Evolutionary conservation across 202 grass and related monocot species (phyloP).

Genomic region (Panicum virgatum): DNA sequence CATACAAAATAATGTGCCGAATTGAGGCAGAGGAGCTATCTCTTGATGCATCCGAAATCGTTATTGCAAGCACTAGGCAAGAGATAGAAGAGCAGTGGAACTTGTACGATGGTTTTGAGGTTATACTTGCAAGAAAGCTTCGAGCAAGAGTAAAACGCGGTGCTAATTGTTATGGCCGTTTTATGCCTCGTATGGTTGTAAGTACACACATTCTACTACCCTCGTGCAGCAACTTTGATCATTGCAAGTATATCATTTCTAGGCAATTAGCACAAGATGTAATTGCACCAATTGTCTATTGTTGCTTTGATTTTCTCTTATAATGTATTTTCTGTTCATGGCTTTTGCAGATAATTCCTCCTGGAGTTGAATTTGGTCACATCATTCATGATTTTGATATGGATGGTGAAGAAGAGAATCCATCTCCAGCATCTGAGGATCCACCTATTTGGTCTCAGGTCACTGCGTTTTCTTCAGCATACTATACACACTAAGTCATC

Average conservation of each 20-base stretch:
- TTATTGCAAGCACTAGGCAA: conserved; percentile 89
- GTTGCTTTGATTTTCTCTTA: conserved; percentile 27
- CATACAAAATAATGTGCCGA: conserved; percentile 96
- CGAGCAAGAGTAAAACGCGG: conserved; percentile 79
- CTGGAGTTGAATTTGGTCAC: conserved; percentile 95
- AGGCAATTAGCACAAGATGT: conserved; percentile 21
- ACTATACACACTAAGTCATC: neutral
- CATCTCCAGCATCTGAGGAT: conserved; percentile 59
- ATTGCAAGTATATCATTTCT: conserved; percentile 21
- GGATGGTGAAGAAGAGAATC: conserved; percentile 80
- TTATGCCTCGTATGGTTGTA: conserved; percentile 97
- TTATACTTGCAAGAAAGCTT: conserved; percentile 84
- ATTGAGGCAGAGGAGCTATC: conserved; percentile 88
- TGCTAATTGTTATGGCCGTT: conserved; percentile 89
- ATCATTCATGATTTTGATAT: conserved; percentile 74
- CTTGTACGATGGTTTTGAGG: conserved; percentile 96
- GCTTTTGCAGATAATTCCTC: conserved; percentile 78
- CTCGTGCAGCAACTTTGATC: neutral
- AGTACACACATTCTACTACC: conserved; percentile 48
- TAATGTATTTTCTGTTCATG: conserved; percentile 16
- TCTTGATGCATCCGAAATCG: conserved; percentile 88
- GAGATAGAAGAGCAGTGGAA: conserved; percentile 97
- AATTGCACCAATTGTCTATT: conserved; percentile 18
- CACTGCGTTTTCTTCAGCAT: conserved; percentile 26
- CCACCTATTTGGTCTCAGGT: conserved; percentile 94